Evolutionary conservation across 2,329 filamentous ascomycete species (phyloP).

Genomic region (Hymenoscyphus scutula): DNA sequence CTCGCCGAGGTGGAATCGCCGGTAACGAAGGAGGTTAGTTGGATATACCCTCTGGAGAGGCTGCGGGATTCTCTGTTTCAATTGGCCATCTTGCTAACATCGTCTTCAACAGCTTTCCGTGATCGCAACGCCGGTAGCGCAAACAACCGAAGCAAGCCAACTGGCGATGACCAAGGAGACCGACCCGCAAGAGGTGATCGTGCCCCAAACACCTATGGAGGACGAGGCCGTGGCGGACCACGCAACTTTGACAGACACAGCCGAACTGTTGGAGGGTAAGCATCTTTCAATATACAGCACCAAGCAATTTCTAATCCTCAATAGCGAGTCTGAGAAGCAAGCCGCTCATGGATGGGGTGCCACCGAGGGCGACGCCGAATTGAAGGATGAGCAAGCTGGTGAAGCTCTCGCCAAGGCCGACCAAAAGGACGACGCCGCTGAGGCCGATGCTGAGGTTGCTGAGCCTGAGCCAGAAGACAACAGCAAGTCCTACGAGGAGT

Average conservation of each 20-base stretch:
- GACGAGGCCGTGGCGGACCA: slow-evolving; percentile 35
- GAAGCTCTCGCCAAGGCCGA: slow-evolving; percentile 86
- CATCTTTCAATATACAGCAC: slow-evolving; percentile 2
- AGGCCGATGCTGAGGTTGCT: slow-evolving; percentile 44
- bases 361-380: slow-evolving; percentile 76
- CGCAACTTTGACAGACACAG: slow-evolving; percentile 40
- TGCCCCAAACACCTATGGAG: slow-evolving; percentile 58
- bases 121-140: slow-evolving; percentile 78
- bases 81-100: slow-evolving; percentile 15
- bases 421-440: slow-evolving; percentile 61
- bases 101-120: slow-evolving; percentile 67
- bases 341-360: slow-evolving; percentile 87
- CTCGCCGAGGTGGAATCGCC: slow-evolving; percentile 54
- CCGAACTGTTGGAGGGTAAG: slow-evolving; percentile 34
- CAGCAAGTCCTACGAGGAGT: slow-evolving; percentile 85
- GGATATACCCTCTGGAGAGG: slow-evolving; percentile 9
- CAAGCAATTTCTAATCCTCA: slow-evolving; percentile 22
- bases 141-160: slow-evolving; percentile 78
- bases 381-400: slow-evolving; percentile 87
- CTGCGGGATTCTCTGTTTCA: not conserved
- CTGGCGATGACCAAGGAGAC: slow-evolving; percentile 63
- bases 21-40: slow-evolving; percentile 87
- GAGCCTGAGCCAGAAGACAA: slow-evolving; percentile 64
- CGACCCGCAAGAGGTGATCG: slow-evolving; percentile 40
- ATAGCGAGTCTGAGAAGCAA: slow-evolving; percentile 79